These are phyloP conservation scores for Ophiostoma novo-ulmi DNA, from an alignment of 2,329 filamentous ascomycete genomes.

Conservation along the genomic window DNA sequence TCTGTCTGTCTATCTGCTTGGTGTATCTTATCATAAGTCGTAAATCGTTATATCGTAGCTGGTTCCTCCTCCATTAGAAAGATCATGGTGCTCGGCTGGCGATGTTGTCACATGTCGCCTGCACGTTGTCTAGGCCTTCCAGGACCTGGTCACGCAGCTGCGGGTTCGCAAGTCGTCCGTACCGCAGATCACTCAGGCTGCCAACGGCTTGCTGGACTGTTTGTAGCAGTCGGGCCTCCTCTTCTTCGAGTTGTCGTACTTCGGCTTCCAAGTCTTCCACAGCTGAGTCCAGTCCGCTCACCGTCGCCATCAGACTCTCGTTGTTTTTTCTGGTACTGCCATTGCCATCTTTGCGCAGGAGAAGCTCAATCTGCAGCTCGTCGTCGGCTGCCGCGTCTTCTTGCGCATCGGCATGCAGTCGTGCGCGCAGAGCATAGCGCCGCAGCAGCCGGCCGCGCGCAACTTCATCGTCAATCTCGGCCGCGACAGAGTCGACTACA, in stretches of 20 bases:
- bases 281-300: slow-evolving; percentile 42
- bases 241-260: slow-evolving; percentile 58
- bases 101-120: slow-evolving; percentile 53
- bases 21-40: slow-evolving; percentile 10
- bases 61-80: neutral
- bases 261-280: slow-evolving; percentile 66
- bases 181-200: slow-evolving; percentile 73
- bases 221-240: slow-evolving; percentile 58
- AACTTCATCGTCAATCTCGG: slow-evolving; percentile 61
- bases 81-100: slow-evolving; percentile 1
- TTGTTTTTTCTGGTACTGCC: neutral
- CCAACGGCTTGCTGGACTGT: slow-evolving; percentile 63
- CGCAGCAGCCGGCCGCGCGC: slow-evolving; percentile 53
- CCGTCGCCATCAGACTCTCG: neutral
- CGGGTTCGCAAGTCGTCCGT: slow-evolving; percentile 65
- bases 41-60: neutral
- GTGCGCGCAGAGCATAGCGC: slow-evolving; percentile 51
- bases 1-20: neutral
- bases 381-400: slow-evolving; percentile 58
- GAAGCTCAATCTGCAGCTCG: slow-evolving; percentile 60
- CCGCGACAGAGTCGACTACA: slow-evolving; percentile 61
- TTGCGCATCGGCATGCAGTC: slow-evolving; percentile 46
- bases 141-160: slow-evolving; percentile 62
- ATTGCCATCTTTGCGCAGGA: slow-evolving; percentile 29
- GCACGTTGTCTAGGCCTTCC: slow-evolving; percentile 59